phyloP scores from a whole-genome alignment of 2,329 filamentous ascomycete species.

The Diaporthe capsici region DNA sequence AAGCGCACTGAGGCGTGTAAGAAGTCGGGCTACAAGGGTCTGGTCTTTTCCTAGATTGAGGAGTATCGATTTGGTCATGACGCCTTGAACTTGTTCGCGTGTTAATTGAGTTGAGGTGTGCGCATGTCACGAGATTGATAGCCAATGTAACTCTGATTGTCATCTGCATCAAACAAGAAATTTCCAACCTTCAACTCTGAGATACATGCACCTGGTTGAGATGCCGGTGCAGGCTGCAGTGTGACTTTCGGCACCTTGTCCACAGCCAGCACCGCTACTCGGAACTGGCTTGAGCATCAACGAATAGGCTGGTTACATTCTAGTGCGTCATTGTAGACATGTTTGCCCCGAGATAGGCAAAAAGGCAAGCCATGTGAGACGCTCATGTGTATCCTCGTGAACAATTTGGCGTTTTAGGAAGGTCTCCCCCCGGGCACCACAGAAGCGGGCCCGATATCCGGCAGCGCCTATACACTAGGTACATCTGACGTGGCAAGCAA shows the following conservation, averaged over 20 bases:
- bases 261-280: background rate
- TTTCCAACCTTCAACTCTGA: too few species aligned
- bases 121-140: background rate
- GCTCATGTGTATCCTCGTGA: background rate
- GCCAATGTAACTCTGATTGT: too few species aligned
- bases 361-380: background rate
- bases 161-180: background rate
- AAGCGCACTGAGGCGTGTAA: constrained; percentile 34
- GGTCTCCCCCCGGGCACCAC: background rate
- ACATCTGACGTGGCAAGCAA: background rate
- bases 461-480: background rate
- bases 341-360: background rate
- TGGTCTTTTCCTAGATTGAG: background rate
- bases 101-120: background rate
- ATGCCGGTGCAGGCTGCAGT: background rate
- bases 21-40: background rate
- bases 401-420: background rate
- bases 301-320: background rate
- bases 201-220: too few species aligned
- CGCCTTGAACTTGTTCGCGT: background rate
- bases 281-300: background rate
- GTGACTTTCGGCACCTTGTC: background rate
- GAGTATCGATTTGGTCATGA: background rate
- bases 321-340: background rate
- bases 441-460: background rate